phyloP scores from a whole-genome alignment of 2,329 filamentous ascomycete genomes.

The Didymella lethalis region DNA sequence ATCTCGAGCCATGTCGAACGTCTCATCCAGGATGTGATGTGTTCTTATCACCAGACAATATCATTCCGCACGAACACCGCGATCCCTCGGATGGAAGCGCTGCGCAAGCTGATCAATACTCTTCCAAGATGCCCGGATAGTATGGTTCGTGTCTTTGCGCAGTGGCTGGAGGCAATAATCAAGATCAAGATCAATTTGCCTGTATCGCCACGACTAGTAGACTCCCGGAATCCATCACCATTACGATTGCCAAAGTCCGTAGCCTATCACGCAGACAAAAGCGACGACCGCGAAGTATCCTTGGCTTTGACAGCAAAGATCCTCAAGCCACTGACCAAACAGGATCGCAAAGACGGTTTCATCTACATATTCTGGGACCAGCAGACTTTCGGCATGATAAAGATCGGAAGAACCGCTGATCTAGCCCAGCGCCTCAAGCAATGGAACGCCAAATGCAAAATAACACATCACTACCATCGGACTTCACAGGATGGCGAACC shows the following conservation, averaged over 20 bases:
- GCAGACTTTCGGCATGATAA: constrained; percentile 23
- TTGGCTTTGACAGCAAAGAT: not conserved
- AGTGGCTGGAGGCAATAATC: not conserved
- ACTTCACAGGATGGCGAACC: constrained; percentile 20
- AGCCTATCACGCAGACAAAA: not conserved
- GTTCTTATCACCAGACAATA: not conserved
- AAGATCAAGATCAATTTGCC: not conserved
- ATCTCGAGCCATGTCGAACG: not conserved
- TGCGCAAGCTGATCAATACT: not conserved
- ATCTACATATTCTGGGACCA: constrained; percentile 29
- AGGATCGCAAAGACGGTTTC: not conserved
- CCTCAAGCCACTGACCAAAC: not conserved
- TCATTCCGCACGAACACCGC: not conserved
- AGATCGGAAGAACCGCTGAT: constrained; percentile 27
- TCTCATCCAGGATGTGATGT: not conserved
- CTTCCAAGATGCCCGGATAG: not conserved
- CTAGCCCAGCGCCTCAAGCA: constrained; percentile 15
- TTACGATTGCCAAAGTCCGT: not conserved
- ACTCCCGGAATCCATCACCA: not conserved
- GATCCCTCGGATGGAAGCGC: not conserved
- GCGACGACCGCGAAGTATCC: not conserved
- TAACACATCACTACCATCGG: constrained; percentile 14
- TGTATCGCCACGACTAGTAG: too few species aligned
- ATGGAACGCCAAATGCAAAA: constrained; percentile 25
- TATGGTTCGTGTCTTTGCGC: not conserved